These are phyloP conservation scores for Pestalotiopsis sp. DNA, from an alignment of 2,329 filamentous ascomycete genomes.

Conservation along the genomic window DNA sequence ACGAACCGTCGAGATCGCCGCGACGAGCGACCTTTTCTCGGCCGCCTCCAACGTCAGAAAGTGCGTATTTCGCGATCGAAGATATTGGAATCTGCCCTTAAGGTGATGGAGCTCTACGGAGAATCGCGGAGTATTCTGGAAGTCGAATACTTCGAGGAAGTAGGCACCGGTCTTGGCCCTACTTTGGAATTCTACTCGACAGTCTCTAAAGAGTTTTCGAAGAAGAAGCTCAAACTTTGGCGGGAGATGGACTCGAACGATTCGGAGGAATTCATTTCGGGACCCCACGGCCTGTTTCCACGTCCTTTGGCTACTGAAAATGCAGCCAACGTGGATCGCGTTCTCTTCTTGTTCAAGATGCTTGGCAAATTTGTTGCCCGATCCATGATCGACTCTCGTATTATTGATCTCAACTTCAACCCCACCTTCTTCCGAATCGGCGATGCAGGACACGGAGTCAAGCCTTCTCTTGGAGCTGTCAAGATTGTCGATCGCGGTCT, in stretches of 20 bases:
- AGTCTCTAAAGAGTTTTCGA: conserved; percentile 95
- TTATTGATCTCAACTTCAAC: conserved; percentile 97
- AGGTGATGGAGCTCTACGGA: conserved; percentile 98
- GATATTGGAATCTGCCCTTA: conserved; percentile 93
- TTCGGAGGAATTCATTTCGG: conserved; percentile 80
- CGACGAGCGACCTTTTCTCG: conserved; percentile 89
- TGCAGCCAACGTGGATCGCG: conserved; percentile 81
- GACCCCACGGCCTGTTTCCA: conserved; percentile 84
- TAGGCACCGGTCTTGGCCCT: conserved; percentile 92
- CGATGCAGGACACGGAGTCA: conserved; percentile 67
- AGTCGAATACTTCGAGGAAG: conserved; percentile 98
- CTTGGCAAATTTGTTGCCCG: conserved; percentile 96
- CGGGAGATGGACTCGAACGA: conserved; percentile 81
- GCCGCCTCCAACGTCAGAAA: conserved; percentile 91
- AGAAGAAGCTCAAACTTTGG: conserved; percentile 97
- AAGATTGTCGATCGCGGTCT: conserved; percentile 87
- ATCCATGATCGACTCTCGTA: conserved; percentile 97
- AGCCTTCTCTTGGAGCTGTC: conserved; percentile 85
- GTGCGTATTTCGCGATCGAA: conserved; percentile 95
- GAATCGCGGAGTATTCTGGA: conserved; percentile 95
- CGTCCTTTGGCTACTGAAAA: conserved; percentile 85
- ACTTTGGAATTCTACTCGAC: conserved; percentile 98
- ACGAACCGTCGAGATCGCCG: conserved; percentile 82
- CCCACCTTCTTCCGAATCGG: conserved; percentile 96
- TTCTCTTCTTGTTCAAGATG: conserved; percentile 86